phyloP scores from a whole-genome alignment of 345 rosid species.

The Heritiera littoralis region DNA sequence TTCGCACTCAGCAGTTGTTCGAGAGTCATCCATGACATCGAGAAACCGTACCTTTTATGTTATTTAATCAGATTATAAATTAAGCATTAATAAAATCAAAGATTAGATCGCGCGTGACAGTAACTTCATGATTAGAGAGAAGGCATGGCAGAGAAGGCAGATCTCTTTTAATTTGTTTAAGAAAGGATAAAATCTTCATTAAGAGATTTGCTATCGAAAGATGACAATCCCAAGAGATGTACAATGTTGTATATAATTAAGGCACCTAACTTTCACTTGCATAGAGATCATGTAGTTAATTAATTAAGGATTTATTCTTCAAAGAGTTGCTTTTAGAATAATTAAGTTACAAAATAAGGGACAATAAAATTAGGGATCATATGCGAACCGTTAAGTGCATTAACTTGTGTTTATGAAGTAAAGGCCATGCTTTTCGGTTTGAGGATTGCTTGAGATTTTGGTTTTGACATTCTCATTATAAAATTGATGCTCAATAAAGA shows the following conservation, averaged over 20 bases:
- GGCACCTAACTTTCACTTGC: slow-evolving; percentile 35
- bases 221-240: slow-evolving; percentile 36
- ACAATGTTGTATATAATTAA: slow-evolving; percentile 28
- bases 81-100: not conserved
- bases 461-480: no score
- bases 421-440: no score
- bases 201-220: slow-evolving; percentile 31
- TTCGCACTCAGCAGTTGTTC: slow-evolving; percentile 19
- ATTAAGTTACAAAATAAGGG: not conserved
- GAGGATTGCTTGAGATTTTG: no score
- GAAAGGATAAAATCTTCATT: slow-evolving; percentile 27
- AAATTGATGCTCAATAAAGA: no score
- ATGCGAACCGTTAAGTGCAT: no score
- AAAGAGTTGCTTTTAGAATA: slow-evolving; percentile 9
- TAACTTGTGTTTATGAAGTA: no score
- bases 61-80: no score
- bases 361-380: no score
- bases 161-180: slow-evolving; percentile 4
- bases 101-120: slow-evolving; percentile 22
- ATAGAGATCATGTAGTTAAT: slow-evolving; percentile 2
- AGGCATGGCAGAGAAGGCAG: no score
- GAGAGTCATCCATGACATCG: slow-evolving; percentile 41
- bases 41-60: not conserved
- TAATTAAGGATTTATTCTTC: not conserved
- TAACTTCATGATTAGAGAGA: slow-evolving; percentile 14